phyloP scores from a whole-genome alignment of 208 protist genomes.

The Crithidia mellificae region DNA sequence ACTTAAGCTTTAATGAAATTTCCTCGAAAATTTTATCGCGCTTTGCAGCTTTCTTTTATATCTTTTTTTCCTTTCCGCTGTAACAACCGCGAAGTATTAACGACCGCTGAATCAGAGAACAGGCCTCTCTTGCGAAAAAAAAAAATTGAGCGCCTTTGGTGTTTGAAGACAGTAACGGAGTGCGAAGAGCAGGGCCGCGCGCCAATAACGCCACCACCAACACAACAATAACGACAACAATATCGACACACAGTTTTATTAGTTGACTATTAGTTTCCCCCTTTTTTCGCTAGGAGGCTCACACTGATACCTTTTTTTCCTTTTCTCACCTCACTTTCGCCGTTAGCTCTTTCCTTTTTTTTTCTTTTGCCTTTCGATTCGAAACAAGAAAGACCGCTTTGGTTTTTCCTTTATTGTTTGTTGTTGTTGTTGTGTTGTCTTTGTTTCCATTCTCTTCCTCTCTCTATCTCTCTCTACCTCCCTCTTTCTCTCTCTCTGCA shows the following conservation, averaged over 20 bases:
- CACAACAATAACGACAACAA: no score
- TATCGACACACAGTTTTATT: no score
- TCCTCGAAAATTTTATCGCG: neutral
- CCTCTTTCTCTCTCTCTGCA: neutral
- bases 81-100: neutral
- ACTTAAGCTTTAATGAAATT: neutral
- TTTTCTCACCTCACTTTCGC: neutral
- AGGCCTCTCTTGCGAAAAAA: neutral
- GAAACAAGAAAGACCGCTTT: neutral
- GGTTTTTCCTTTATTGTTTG: neutral
- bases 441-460: neutral
- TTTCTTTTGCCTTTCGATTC: neutral
- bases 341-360: neutral
- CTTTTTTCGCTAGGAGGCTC: no score
- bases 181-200: neutral
- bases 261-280: no score
- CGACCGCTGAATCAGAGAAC: neutral
- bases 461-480: neutral
- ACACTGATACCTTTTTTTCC: no score
- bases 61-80: conserved; percentile 2
- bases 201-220: neutral
- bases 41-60: conserved; percentile 5
- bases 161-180: neutral
- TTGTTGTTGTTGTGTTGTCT: neutral
- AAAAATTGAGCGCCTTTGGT: neutral